Conservation (phyloP, 2,329 filamentous ascomycete species). For the Clarireedia homoeocarpa region DNA sequence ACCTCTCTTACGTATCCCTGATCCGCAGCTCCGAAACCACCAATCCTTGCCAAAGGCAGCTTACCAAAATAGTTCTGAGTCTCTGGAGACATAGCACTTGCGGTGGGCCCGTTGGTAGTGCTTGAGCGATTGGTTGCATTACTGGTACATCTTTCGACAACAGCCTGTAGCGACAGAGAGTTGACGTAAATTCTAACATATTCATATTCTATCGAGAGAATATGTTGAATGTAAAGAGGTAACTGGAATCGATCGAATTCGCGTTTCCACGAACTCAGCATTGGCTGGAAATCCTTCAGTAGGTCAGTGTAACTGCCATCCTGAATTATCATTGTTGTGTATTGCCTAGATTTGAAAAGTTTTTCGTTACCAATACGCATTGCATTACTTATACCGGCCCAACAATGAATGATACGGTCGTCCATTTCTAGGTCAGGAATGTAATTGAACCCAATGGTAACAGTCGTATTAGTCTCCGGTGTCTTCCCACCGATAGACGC, state of each 20-base stretch:
- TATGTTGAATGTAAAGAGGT: slow-evolving; percentile 59
- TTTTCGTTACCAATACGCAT: slow-evolving; percentile 88
- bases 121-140: slow-evolving; percentile 47
- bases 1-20: slow-evolving; percentile 70
- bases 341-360: slow-evolving; percentile 78
- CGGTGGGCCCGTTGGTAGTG: slow-evolving; percentile 28
- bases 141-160: slow-evolving; percentile 84
- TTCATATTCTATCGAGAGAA: slow-evolving; percentile 90
- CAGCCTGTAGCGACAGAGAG: slow-evolving; percentile 85
- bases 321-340: slow-evolving; percentile 83
- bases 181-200: slow-evolving; percentile 94
- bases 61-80: slow-evolving; percentile 59
- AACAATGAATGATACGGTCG: slow-evolving; percentile 73
- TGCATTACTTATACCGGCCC: slow-evolving; percentile 85
- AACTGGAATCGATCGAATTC: slow-evolving; percentile 74
- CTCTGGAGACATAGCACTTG: slow-evolving; percentile 47
- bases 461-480: slow-evolving; percentile 48
- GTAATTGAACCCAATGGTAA: slow-evolving; percentile 55
- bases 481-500: slow-evolving; percentile 47
- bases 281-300: slow-evolving; percentile 72
- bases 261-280: slow-evolving; percentile 69
- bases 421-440: slow-evolving; percentile 59
- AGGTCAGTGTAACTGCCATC: slow-evolving; percentile 75
- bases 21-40: slow-evolving; percentile 57
- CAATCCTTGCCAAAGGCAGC: slow-evolving; percentile 54